Conservation (phyloP, 2,329 filamentous ascomycete species). For the Alternaria gaisen region DNA sequence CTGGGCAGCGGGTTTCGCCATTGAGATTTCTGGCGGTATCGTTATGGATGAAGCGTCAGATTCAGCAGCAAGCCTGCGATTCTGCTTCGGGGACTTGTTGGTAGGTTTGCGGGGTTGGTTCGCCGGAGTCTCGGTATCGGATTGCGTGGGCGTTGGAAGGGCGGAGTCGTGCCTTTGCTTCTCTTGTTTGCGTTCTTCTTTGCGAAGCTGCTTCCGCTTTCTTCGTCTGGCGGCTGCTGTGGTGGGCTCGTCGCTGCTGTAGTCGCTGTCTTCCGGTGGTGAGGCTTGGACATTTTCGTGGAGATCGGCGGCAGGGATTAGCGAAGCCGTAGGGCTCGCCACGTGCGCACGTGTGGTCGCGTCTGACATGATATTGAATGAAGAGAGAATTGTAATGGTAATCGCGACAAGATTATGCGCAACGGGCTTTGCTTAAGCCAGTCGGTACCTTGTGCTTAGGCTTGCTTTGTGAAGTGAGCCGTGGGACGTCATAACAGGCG, state of each 20-base stretch:
- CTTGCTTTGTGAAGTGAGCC: neutral
- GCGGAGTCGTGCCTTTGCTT: conserved; percentile 22
- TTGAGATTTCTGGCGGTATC: conserved; percentile 9
- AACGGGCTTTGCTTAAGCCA: neutral
- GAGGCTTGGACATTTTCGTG: conserved; percentile 31
- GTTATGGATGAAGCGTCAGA: neutral
- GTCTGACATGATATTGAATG: conserved; percentile 29
- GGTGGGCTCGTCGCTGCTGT: conserved; percentile 13
- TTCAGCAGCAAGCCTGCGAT: neutral
- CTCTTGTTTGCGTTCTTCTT: conserved; percentile 36
- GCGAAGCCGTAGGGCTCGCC: conserved; percentile 27
- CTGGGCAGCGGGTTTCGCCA: conserved; percentile 37
- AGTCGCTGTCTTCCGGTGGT: conserved; percentile 12
- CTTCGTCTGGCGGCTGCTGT: conserved; percentile 6
- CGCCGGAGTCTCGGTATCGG: conserved; percentile 25
- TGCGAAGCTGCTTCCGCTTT: conserved; percentile 40
- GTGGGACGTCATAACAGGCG: conserved; percentile 13
- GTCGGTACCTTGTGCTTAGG: neutral
- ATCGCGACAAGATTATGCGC: neutral
- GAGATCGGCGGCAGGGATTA: conserved; percentile 31
- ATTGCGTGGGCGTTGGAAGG: conserved; percentile 29
- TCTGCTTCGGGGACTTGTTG: conserved; percentile 27
- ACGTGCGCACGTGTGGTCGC: conserved; percentile 49
- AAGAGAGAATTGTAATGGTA: neutral
- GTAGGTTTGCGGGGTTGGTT: conserved; percentile 19